Evolutionary conservation across 768 basidiomycete species (phyloP), one percentile per base, ranked within the genome.

Genomic region (Harrya chromipes): DNA sequence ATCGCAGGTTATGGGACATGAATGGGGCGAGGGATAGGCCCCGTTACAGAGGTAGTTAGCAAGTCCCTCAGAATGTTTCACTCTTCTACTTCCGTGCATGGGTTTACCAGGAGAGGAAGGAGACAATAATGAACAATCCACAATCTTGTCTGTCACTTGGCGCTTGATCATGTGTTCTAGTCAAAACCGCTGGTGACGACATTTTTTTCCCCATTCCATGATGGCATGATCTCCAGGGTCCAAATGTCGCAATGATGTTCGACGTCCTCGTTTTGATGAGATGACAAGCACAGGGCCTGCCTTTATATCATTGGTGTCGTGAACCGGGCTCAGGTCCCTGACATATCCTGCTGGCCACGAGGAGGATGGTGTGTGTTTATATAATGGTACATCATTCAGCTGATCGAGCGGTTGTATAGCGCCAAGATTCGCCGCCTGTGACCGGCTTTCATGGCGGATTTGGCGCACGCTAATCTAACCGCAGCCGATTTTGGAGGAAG

Each of bases 1-100:
- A 80, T 52, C 69, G 83, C 20, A 72, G 73, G 56, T 63, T 78
- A 38, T 83, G 83, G 83, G 76, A 80, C 46, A 58, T 63, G 43
- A 77, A 75, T 55, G 52, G 70, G 11, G 60, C 69, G 42, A 72
- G 80, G 53, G 70, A 78, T 31, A 59, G 54, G 20, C 64, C 61
- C 13, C 66, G 52, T 17, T 39, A 50, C 43, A 64, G 56, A 46
- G 37, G 51, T 36, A 43, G 36, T 49, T 68, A 68, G 57, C 34
- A 16, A 26, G 34, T 27, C 35, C 19, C 13, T 29, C 49, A 42
- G 50, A 49, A 40, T 51, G 43, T 55, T 33, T 34, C 53, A 40
- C 31, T 23, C 21, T 43, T 49, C 38, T 27, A 14, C 19, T 51
- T 31, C 19, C 27, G 16, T 53, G 42, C 45, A 35, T 26, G 20